Percentiles rank a stretch among this genome's conserved stretches.
Conservation (phyloP, 176 grass and related monocot species). For the Carex myosuroides region DNA sequence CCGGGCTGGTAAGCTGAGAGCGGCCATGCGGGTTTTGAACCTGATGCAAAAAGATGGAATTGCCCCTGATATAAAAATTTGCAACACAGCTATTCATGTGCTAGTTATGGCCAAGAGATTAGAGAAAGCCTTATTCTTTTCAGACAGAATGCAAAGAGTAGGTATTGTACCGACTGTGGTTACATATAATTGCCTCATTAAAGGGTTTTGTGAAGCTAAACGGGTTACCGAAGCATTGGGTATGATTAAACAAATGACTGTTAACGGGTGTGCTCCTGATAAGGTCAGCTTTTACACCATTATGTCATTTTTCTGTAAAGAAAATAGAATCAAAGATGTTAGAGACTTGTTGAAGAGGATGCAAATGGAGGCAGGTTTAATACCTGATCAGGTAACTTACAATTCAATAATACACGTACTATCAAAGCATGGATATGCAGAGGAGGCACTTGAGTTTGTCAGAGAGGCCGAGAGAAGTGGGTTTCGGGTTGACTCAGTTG, state of each 20-base stretch:
- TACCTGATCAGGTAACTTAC: slow-evolving; percentile 84
- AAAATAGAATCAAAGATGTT: slow-evolving; percentile 62
- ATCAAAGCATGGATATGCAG: slow-evolving; percentile 73
- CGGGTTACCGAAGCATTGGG: slow-evolving; percentile 44
- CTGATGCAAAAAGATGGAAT: slow-evolving; percentile 89
- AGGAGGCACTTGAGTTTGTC: slow-evolving; percentile 72
- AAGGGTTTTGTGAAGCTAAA: slow-evolving; percentile 54
- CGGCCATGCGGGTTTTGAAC: slow-evolving; percentile 78
- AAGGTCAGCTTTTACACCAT: slow-evolving; percentile 92
- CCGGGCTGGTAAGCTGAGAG: slow-evolving; percentile 66
- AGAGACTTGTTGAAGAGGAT: slow-evolving; percentile 49
- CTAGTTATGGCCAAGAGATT: slow-evolving; percentile 59
- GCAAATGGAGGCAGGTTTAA: slow-evolving; percentile 46
- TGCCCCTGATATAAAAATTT: slow-evolving; percentile 50
- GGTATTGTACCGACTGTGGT: slow-evolving; percentile 41
- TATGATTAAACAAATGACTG: slow-evolving; percentile 56
- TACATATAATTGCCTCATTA: slow-evolving; percentile 79
- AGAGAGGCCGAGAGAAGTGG: slow-evolving; percentile 64
- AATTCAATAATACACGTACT: slow-evolving; percentile 68
- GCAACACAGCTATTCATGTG: slow-evolving; percentile 60
- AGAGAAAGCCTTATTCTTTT: slow-evolving; percentile 58
- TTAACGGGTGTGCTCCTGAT: slow-evolving; percentile 52
- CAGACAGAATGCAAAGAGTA: slow-evolving; percentile 50
- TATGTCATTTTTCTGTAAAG: slow-evolving; percentile 76
- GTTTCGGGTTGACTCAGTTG: slow-evolving; percentile 66